phyloP scores from a whole-genome alignment of 345 rosid species.

The Eucalyptus curtisii region DNA sequence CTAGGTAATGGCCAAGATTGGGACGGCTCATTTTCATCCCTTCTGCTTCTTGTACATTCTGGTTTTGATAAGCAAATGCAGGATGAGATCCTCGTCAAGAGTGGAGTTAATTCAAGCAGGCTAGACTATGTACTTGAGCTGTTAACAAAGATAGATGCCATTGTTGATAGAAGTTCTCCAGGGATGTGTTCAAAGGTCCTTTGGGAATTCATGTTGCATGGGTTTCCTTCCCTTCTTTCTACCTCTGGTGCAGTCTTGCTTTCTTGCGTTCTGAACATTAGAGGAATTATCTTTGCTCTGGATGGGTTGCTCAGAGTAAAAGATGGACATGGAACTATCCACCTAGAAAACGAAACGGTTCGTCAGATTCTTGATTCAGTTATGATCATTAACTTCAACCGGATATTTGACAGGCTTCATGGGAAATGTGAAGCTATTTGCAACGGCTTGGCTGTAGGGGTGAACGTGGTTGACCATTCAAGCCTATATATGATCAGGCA shows the following conservation, averaged over 20 bases:
- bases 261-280: constrained; percentile 64
- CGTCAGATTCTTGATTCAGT: constrained; percentile 49
- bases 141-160: constrained; percentile 36
- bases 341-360: constrained; percentile 32
- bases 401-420: constrained; percentile 51
- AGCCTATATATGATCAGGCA: constrained; percentile 66
- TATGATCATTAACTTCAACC: constrained; percentile 62
- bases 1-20: constrained; percentile 26
- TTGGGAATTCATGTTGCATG: constrained; percentile 81
- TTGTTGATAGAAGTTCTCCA: constrained; percentile 48
- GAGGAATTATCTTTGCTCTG: constrained; percentile 43
- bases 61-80: constrained; percentile 49
- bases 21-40: constrained; percentile 30
- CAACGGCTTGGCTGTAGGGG: constrained; percentile 28
- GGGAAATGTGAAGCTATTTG: constrained; percentile 63
- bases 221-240: constrained; percentile 61
- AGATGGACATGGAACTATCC: constrained; percentile 17
- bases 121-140: constrained; percentile 49
- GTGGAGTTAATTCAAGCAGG: constrained; percentile 30
- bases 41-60: constrained; percentile 73
- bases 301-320: constrained; percentile 46
- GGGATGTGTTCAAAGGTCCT: constrained; percentile 51
- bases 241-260: constrained; percentile 55
- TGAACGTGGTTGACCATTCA: constrained; percentile 42
- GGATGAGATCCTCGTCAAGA: constrained; percentile 56